These are phyloP conservation scores for Oryza officinalis DNA, from an alignment of 176 grass and related monocot species.

Conservation along the genomic window DNA sequence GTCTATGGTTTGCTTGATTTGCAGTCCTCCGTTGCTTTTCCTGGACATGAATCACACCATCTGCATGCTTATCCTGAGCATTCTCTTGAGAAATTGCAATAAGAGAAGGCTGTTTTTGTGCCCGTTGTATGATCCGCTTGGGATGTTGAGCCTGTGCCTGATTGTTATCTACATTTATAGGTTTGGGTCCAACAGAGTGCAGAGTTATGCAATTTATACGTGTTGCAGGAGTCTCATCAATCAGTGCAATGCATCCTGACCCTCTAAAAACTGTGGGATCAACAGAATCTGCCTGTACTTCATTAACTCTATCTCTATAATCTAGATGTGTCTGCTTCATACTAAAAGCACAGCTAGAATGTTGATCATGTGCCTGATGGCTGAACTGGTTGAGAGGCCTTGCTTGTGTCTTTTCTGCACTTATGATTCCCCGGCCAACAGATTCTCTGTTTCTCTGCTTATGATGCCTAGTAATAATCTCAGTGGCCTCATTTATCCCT, in stretches of 20 bases:
- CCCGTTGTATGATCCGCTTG: constrained; percentile 17
- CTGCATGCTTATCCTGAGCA: constrained; percentile 27
- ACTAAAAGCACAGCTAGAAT: not conserved
- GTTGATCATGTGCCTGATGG: constrained; percentile 29
- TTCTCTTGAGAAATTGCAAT: constrained; percentile 11
- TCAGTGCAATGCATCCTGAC: not conserved
- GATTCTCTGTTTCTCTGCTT: constrained; percentile 8
- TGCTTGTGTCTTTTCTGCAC: constrained; percentile 22
- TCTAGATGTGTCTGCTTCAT: constrained; percentile 8
- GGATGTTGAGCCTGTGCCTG: not conserved
- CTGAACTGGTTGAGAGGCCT: constrained; percentile 23
- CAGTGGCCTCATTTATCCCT: not conserved
- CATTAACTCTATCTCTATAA: not conserved
- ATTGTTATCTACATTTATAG: constrained; percentile 30
- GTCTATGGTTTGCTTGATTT: constrained; percentile 2
- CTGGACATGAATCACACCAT: constrained; percentile 28
- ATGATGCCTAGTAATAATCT: not conserved
- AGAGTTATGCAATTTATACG: constrained; percentile 12
- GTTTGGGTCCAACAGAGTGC: not conserved
- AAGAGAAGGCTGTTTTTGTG: constrained; percentile 23
- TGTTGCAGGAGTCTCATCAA: not conserved
- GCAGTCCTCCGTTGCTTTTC: constrained; percentile 23
- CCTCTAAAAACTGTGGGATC: not conserved
- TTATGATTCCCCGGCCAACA: constrained; percentile 1
- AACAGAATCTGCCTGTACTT: not conserved